Evolutionary conservation across 164 flowering plant species (phyloP).

Genomic region (Magnolia kwangsiensis): DNA sequence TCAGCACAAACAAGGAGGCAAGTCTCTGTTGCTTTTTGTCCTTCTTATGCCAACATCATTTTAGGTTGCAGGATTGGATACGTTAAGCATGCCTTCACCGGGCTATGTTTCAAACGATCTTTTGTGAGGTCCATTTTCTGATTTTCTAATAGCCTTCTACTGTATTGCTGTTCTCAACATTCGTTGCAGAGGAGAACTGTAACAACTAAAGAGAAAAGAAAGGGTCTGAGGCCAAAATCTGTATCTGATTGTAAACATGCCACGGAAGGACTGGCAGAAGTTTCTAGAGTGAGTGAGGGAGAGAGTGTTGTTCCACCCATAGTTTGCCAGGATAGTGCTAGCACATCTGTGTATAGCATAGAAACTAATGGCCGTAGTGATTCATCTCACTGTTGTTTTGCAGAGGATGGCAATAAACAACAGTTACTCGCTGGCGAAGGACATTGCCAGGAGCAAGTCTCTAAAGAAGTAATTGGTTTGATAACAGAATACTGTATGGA

Average conservation of each 20-base stretch:
- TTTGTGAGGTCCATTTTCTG: too few relatives aligned
- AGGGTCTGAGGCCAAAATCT: constrained; percentile 25
- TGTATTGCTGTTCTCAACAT: not conserved
- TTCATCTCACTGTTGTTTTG: constrained; percentile 33
- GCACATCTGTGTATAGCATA: constrained; percentile 27
- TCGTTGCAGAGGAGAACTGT: constrained; percentile 37
- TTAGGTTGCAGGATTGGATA: not conserved
- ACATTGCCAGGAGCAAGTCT: constrained; percentile 19
- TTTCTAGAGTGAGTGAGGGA: constrained; percentile 34
- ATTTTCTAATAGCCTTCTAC: too few relatives aligned
- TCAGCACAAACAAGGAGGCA: constrained; percentile 63
- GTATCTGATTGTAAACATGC: constrained; percentile 11
- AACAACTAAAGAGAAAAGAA: constrained; percentile 37
- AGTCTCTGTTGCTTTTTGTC: not conserved
- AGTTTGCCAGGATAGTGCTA: constrained; percentile 26
- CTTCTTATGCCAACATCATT: not conserved
- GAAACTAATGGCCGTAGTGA: constrained; percentile 29
- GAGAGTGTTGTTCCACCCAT: constrained; percentile 30
- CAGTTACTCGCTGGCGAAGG: constrained; percentile 13
- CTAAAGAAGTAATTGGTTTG: constrained; percentile 18
- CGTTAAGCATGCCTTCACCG: too few relatives aligned
- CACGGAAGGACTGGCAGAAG: constrained; percentile 21
- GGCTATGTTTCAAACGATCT: too few relatives aligned
- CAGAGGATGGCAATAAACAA: constrained; percentile 28
- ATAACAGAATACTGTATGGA: constrained; percentile 7